Evolutionary conservation across 352 stramenopile species (phyloP).

Genomic region (Pythium dissimile): DNA sequence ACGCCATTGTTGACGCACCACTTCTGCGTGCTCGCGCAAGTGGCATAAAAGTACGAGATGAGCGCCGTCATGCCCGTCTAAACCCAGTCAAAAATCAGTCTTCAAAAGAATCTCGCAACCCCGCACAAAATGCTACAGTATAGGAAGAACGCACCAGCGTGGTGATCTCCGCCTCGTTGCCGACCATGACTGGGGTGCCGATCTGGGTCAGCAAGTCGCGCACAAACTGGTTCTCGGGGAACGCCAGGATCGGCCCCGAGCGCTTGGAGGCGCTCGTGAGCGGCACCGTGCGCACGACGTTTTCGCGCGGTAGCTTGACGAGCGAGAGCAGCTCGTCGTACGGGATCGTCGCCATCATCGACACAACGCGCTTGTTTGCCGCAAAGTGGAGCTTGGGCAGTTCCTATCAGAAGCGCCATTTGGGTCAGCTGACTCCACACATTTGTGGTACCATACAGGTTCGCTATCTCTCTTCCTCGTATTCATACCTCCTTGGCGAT

Average conservation of each 20-base stretch:
- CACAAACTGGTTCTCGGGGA: conserved; percentile 61
- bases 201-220: conserved; percentile 74
- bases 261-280: conserved; percentile 72
- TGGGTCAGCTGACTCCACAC: too few relatives aligned
- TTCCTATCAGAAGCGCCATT: conserved; percentile 40
- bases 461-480: neutral
- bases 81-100: neutral
- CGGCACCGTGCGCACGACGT: conserved; percentile 78
- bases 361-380: conserved; percentile 62
- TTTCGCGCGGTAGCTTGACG: conserved; percentile 59
- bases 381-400: conserved; percentile 69
- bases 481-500: conserved; percentile 44
- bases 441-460: too few relatives aligned
- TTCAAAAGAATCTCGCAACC: too few relatives aligned
- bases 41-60: conserved; percentile 87
- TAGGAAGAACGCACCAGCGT: conserved; percentile 41
- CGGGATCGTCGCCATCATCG: conserved; percentile 88
- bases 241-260: conserved; percentile 76
- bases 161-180: conserved; percentile 73
- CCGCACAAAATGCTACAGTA: too few relatives aligned
- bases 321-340: conserved; percentile 79
- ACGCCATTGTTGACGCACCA: conserved; percentile 87
- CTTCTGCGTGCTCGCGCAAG: conserved; percentile 75
- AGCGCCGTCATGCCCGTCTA: conserved; percentile 82
- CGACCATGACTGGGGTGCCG: conserved; percentile 82